These are phyloP conservation scores for Scheffersomyces cryptocercus DNA, from an alignment of 1,139 yeast species.

Conservation along the genomic window DNA sequence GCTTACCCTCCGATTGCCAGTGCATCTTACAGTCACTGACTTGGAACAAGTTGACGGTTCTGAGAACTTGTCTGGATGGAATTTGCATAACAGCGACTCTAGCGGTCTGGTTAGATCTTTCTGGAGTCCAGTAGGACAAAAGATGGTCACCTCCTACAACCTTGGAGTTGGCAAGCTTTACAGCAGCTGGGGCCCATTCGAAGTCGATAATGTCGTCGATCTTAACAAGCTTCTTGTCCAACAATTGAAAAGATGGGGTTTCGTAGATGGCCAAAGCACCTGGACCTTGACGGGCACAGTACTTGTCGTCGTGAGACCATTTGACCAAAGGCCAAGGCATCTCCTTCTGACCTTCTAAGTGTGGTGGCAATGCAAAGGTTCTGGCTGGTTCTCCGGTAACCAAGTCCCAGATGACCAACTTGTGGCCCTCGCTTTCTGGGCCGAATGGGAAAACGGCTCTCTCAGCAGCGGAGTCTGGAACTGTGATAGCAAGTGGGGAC, in stretches of 20 bases:
- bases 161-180: constrained; percentile 60
- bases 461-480: constrained; percentile 68
- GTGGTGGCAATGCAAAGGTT: constrained; percentile 88
- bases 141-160: constrained; percentile 61
- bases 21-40: constrained; percentile 88
- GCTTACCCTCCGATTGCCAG: constrained; percentile 91
- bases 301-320: constrained; percentile 93
- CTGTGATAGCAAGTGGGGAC: constrained; percentile 78
- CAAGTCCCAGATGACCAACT: constrained; percentile 92
- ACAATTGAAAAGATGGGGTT: constrained; percentile 65
- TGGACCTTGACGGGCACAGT: constrained; percentile 94
- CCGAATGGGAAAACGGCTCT: constrained; percentile 77
- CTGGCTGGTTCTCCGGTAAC: constrained; percentile 80
- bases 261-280: constrained; percentile 89
- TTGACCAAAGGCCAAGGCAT: constrained; percentile 97
- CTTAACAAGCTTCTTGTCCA: constrained; percentile 85
- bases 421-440: constrained; percentile 89
- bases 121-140: constrained; percentile 97
- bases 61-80: constrained; percentile 77
- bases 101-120: constrained; percentile 87
- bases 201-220: constrained; percentile 87
- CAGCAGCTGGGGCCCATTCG: constrained; percentile 93
- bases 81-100: constrained; percentile 90
- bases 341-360: constrained; percentile 65
- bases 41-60: constrained; percentile 93